Conservation (phyloP, 208 protist species). For the Novymonas esmeraldas region DNA sequence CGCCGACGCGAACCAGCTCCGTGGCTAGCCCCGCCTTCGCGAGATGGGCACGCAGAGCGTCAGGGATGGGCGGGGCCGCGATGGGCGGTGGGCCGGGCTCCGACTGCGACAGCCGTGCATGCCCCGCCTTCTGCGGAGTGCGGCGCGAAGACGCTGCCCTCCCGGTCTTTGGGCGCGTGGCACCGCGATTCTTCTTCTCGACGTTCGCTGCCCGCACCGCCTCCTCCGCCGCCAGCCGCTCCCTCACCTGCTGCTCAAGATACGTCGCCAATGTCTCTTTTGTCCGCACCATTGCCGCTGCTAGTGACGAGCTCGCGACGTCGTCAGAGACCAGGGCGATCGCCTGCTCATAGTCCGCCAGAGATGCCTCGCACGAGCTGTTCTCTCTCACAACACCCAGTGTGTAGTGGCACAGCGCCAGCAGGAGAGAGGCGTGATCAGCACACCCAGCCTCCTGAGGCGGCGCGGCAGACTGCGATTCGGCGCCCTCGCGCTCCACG, state of each 20-base stretch:
- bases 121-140: constrained; percentile 6
- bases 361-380: constrained; percentile 20
- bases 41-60: constrained; percentile 28
- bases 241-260: constrained; percentile 16
- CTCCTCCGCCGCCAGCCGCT: constrained; percentile 14
- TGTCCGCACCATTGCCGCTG: constrained; percentile 17
- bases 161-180: not conserved
- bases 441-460: not conserved
- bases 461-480: not conserved
- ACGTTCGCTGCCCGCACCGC: constrained; percentile 1
- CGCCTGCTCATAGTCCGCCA: constrained; percentile 23
- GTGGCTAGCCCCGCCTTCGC: constrained; percentile 24
- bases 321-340: constrained; percentile 2
- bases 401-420: constrained; percentile 20
- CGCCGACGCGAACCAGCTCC: constrained; percentile 11
- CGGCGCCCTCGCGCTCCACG: not conserved
- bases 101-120: constrained; percentile 10
- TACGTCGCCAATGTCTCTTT: constrained; percentile 12
- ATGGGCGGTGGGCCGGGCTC: constrained; percentile 5
- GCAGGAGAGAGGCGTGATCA: constrained; percentile 9
- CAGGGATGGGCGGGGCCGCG: constrained; percentile 25
- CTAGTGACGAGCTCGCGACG: not conserved
- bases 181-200: constrained; percentile 10
- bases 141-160: constrained; percentile 13
- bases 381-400: constrained; percentile 16